A percentile compares a stretch with the other conserved stretches of the same genome.
These are phyloP conservation scores for Kalanchoe fedtschenkoi DNA, from an alignment of 164 flowering plant species.

Conservation along the genomic window DNA sequence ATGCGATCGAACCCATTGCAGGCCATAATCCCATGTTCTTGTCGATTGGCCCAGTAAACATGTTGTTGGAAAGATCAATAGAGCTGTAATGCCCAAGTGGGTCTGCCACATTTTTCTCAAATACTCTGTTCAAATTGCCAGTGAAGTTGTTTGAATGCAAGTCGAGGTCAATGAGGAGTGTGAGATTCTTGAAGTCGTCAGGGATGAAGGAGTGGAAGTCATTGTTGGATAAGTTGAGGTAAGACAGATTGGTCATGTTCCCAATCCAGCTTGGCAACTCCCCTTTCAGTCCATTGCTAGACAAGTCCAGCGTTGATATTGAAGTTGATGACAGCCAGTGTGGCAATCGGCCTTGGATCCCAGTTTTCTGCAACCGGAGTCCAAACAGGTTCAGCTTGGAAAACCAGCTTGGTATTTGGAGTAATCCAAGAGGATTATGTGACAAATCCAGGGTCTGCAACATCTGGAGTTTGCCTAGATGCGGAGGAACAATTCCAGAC, in stretches of 20 bases:
- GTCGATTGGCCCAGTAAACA: slow-evolving; percentile 39
- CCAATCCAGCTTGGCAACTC: slow-evolving; percentile 56
- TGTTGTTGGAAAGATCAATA: slow-evolving; percentile 45
- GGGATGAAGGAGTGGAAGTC: slow-evolving; percentile 46
- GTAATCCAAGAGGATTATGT: slow-evolving; percentile 40
- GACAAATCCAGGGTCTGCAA: slow-evolving; percentile 52
- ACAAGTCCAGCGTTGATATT: slow-evolving; percentile 43
- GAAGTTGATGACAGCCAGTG: slow-evolving; percentile 37
- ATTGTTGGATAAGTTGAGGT: slow-evolving; percentile 63
- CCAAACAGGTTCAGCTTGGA: slow-evolving; percentile 23
- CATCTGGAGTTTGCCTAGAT: slow-evolving; percentile 21
- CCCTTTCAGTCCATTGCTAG: slow-evolving; percentile 46
- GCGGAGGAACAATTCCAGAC: slow-evolving; percentile 38
- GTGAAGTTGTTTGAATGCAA: slow-evolving; percentile 53
- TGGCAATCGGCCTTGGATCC: slow-evolving; percentile 45
- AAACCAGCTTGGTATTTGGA: slow-evolving; percentile 37
- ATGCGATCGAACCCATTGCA: slow-evolving; percentile 21
- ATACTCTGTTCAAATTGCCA: slow-evolving; percentile 23
- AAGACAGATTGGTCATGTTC: slow-evolving; percentile 49
- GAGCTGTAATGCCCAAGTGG: slow-evolving; percentile 41
- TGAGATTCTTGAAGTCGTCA: slow-evolving; percentile 32
- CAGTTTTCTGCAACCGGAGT: slow-evolving; percentile 44
- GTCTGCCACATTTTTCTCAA: slow-evolving; percentile 20
- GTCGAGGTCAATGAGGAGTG: slow-evolving; percentile 42
- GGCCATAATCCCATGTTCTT: slow-evolving; percentile 19